A percentile compares a stretch with the other conserved stretches of the same genome.
These are phyloP conservation scores for Circinella minor DNA, from an alignment of 371 early-diverging fungal species.

Conservation along the genomic window DNA sequence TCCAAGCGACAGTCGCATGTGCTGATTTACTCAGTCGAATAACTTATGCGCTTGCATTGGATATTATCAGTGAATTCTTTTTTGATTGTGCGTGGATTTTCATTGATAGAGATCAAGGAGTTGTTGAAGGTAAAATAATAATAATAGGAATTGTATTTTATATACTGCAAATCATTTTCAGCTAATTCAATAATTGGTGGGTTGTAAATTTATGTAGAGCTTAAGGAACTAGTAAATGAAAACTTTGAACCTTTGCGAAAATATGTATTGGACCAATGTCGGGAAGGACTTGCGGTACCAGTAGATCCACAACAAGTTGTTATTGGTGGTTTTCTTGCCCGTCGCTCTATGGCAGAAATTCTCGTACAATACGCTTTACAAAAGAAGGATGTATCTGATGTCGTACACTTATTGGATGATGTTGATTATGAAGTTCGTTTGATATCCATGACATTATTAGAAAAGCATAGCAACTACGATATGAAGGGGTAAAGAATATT, in stretches of 20 bases:
- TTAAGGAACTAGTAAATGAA: background rate
- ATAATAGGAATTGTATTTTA: background rate
- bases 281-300: background rate
- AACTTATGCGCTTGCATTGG: conserved; percentile 52
- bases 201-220: background rate
- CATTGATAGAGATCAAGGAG: conserved; percentile 22
- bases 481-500: conserved; percentile 14
- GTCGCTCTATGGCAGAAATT: conserved; percentile 50
- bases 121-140: conserved; percentile 26
- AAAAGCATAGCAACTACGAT: conserved; percentile 18
- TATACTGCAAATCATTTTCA: background rate
- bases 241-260: conserved; percentile 11
- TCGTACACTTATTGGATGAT: conserved; percentile 37
- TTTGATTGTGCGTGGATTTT: conserved; percentile 51
- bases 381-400: conserved; percentile 9
- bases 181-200: no score
- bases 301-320: background rate
- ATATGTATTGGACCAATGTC: conserved; percentile 10
- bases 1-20: conserved; percentile 25
- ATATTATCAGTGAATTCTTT: conserved; percentile 58
- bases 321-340: conserved; percentile 53
- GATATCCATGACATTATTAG: conserved; percentile 48
- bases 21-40: conserved; percentile 34
- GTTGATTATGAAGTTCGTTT: conserved; percentile 68
- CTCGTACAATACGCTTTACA: conserved; percentile 38